Percentiles rank a stretch among this genome's conserved stretches.
These are phyloP conservation scores for Prinsepia uniflora DNA, from an alignment of 306 rosid genomes.

Conservation along the genomic window DNA sequence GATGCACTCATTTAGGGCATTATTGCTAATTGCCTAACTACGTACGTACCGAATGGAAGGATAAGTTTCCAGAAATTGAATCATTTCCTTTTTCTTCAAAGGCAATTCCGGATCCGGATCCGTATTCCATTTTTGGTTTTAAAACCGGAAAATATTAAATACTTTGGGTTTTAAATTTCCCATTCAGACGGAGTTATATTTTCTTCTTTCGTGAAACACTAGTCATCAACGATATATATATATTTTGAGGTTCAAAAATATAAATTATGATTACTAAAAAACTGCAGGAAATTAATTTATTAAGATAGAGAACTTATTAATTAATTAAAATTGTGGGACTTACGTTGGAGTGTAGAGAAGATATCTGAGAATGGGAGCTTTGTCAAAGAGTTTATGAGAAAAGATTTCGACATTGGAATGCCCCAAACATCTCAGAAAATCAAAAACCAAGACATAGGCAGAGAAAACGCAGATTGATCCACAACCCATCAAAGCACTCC, in stretches of 20 bases:
- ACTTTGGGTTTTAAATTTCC: too few relatives aligned
- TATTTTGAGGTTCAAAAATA: too few relatives aligned
- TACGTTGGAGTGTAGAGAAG: slow-evolving; percentile 84
- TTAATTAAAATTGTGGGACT: slow-evolving; percentile 22
- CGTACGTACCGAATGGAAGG: too few relatives aligned
- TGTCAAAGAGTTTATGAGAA: slow-evolving; percentile 52
- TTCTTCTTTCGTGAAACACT: too few relatives aligned
- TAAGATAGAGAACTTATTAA: too few relatives aligned
- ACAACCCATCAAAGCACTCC: slow-evolving; percentile 51
- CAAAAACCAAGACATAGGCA: slow-evolving; percentile 56
- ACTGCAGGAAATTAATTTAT: too few relatives aligned
- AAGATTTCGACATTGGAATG: slow-evolving; percentile 72
- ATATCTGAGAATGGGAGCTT: slow-evolving; percentile 57
- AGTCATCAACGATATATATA: too few relatives aligned
- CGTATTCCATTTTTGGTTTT: background rate
- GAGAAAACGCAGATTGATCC: slow-evolving; percentile 60
- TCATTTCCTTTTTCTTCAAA: background rate
- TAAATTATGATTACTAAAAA: too few relatives aligned
- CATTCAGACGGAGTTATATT: too few relatives aligned
- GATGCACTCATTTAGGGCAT: too few relatives aligned
- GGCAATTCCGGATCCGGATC: background rate
- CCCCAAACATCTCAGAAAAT: slow-evolving; percentile 76
- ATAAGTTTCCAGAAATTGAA: background rate
- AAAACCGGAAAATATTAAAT: too few relatives aligned
- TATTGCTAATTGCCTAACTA: too few relatives aligned